phyloP scores from a whole-genome alignment of 768 basidiomycete species.

The Boletus pseudo-olivaceus region DNA sequence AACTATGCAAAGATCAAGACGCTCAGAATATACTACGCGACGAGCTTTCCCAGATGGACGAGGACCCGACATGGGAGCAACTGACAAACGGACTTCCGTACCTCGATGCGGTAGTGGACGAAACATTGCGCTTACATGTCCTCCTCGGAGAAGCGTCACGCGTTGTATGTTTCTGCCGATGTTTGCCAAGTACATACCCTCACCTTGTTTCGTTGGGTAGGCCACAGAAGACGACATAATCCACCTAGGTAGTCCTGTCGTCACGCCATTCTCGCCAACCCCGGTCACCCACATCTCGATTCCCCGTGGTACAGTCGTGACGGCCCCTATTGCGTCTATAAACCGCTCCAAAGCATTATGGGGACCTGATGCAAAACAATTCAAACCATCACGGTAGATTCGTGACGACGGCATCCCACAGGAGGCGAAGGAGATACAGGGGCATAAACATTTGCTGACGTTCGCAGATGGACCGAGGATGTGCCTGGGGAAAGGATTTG shows the following conservation, averaged over 20 bases:
- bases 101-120: slow-evolving; percentile 50
- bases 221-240: slow-evolving; percentile 53
- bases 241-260: slow-evolving; percentile 48
- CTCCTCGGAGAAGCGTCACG: slow-evolving; percentile 24
- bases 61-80: slow-evolving; percentile 55
- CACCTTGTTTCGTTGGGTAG: slow-evolving; percentile 27
- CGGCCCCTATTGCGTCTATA: too few relatives aligned
- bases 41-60: slow-evolving; percentile 42
- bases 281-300: slow-evolving; percentile 32
- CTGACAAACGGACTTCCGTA: slow-evolving; percentile 49
- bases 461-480: slow-evolving; percentile 30
- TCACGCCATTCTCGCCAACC: slow-evolving; percentile 35
- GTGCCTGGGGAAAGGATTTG: slow-evolving; percentile 30
- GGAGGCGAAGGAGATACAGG: slow-evolving; percentile 34
- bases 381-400: slow-evolving; percentile 64
- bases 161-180: slow-evolving; percentile 2
- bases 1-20: slow-evolving; percentile 43
- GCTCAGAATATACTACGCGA: slow-evolving; percentile 46
- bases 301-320: too few relatives aligned
- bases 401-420: slow-evolving; percentile 24
- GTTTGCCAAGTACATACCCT: neutral
- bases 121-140: slow-evolving; percentile 43
- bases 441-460: slow-evolving; percentile 26
- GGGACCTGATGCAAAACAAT: slow-evolving; percentile 53
- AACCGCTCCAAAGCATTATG: too few relatives aligned